Percentiles rank a stretch among this genome's conserved stretches.
These are phyloP conservation scores for Phellinidium pouzarii DNA, from an alignment of 1,284 basidiomycete species.

Conservation along the genomic window DNA sequence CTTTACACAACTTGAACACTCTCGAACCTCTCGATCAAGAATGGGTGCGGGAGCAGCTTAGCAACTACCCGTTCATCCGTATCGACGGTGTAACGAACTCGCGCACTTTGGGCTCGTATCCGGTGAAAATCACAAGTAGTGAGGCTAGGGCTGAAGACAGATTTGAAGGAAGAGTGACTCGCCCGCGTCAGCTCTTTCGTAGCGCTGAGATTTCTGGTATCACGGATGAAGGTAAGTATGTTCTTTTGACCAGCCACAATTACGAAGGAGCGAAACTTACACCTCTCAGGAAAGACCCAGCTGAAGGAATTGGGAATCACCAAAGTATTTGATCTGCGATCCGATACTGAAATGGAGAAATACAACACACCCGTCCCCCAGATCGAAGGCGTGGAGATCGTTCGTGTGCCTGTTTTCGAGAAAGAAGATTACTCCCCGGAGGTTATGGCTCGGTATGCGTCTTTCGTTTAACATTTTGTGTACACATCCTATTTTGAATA, in stretches of 20 bases:
- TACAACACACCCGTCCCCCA: conserved; percentile 57
- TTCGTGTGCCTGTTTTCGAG: conserved; percentile 60
- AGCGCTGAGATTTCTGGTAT: conserved; percentile 64
- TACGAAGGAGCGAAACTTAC: conserved; percentile 1
- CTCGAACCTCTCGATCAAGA: conserved; percentile 58
- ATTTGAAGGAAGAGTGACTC: conserved; percentile 43
- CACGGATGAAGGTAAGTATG: conserved; percentile 38
- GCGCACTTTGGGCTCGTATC: conserved; percentile 60
- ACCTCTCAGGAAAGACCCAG: conserved; percentile 43
- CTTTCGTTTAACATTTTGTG: conserved; percentile 20
- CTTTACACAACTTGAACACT: conserved; percentile 5
- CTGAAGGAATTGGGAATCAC: conserved; percentile 55
- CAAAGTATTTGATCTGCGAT: conserved; percentile 66
- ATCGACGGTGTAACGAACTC: conserved; percentile 67
- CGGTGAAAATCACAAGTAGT: conserved; percentile 30
- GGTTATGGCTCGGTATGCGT: conserved; percentile 71
- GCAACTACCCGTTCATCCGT: conserved; percentile 57
- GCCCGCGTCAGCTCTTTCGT: conserved; percentile 50
- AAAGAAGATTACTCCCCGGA: conserved; percentile 74
- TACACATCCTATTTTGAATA: conserved; percentile 13
- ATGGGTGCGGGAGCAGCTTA: conserved; percentile 55
- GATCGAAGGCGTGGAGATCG: conserved; percentile 53
- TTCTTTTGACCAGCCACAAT: conserved; percentile 2
- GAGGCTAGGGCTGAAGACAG: not conserved
- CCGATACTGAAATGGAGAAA: conserved; percentile 68